These are phyloP conservation scores for Eucalyptus marginata DNA, from an alignment of 345 rosid species.

Conservation along the genomic window DNA sequence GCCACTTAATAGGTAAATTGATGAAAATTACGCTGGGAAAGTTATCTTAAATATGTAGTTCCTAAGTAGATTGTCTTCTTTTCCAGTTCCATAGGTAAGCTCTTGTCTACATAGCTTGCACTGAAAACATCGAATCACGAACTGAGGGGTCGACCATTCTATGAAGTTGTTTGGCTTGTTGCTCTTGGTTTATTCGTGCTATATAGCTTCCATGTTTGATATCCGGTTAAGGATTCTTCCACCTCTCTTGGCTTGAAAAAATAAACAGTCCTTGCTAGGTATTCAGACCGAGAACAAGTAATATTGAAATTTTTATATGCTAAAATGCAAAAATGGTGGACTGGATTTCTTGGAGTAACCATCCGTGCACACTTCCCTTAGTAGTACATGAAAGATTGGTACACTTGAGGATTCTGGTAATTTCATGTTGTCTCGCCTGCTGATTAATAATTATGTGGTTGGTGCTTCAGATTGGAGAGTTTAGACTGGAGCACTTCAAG, in stretches of 20 bases:
- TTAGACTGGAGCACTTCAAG: slow-evolving; percentile 17
- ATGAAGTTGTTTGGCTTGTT: background rate
- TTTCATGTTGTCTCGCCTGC: background rate
- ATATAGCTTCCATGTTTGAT: background rate
- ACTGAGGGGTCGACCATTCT: background rate
- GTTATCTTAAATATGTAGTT: background rate
- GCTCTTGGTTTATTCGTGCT: background rate
- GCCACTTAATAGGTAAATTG: background rate
- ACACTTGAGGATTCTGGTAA: background rate
- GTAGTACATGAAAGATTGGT: background rate
- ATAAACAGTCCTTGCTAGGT: background rate
- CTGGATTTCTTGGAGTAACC: background rate
- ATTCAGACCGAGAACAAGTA: background rate
- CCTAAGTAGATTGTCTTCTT: background rate
- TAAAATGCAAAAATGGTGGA: background rate
- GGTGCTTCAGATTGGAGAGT: slow-evolving; percentile 27
- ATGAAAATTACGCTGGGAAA: background rate
- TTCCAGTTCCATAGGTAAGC: background rate
- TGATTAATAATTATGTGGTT: background rate
- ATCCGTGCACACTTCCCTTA: background rate
- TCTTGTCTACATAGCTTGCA: background rate
- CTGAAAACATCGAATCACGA: background rate
- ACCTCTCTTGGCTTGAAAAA: background rate
- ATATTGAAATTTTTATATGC: background rate
- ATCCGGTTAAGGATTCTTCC: background rate